These are phyloP conservation scores for Populus alba DNA, from an alignment of 345 rosid species.

Conservation along the genomic window DNA sequence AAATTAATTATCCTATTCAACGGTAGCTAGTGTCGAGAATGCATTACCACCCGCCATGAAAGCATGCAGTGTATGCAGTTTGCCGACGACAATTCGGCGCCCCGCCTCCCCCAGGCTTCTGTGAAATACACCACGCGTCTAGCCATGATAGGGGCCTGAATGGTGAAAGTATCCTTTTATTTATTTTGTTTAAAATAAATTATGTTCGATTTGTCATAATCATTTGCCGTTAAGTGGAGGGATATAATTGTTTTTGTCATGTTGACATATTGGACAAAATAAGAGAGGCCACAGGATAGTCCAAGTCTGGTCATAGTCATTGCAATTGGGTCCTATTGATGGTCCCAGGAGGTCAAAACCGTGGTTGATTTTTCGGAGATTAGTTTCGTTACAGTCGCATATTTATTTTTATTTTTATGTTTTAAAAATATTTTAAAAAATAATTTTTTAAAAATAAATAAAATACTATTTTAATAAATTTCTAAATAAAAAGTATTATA, in stretches of 20 bases:
- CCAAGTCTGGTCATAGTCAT: neutral
- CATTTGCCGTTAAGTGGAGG: slow-evolving; percentile 3
- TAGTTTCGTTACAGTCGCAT: neutral
- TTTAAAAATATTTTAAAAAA: no score
- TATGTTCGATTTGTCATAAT: neutral
- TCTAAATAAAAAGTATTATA: no score
- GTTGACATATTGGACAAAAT: neutral
- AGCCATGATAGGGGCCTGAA: neutral
- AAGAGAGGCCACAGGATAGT: slow-evolving; percentile 2
- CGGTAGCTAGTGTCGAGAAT: neutral
- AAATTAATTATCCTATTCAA: no score
- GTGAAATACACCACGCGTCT: neutral
- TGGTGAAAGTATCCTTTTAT: neutral
- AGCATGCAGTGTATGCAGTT: neutral
- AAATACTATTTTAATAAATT: no score
- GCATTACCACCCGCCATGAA: neutral
- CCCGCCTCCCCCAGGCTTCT: neutral
- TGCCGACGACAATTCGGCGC: neutral
- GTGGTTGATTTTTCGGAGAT: neutral
- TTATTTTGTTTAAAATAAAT: neutral
- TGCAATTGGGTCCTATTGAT: neutral
- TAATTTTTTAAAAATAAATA: no score
- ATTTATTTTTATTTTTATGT: no score
- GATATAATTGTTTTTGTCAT: neutral
- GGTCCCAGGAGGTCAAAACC: neutral